Base-by-base conservation (phyloP, 164 flowering plant species). In the Vitis amurensis region DNA sequence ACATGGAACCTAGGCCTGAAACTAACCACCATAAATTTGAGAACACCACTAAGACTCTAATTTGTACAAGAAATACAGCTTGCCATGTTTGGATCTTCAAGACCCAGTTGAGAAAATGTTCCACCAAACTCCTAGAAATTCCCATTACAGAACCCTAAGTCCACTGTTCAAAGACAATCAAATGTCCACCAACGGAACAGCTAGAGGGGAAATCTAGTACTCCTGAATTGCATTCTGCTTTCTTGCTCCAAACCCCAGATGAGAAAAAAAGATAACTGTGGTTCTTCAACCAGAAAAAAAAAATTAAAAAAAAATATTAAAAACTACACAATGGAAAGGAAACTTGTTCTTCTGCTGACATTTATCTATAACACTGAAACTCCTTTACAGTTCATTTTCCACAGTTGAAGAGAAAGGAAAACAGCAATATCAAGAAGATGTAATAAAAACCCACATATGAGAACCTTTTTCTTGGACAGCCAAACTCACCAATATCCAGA, bases 1-100 rank as follows among this genome's bases (percentile, higher is more conserved):
- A 88, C 98, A 95, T 93, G 37, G 99, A 91, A 15, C 99, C 99
- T 31, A 93, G 74, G 51, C 93, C 84, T 13, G 82, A 79, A 59
- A 82, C 97, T 11, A 64, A 47, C 50, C 73, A 61, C 71, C 73
- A 75, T 50, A 82, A 65, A 76, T 80, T 75, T 23, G 73, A 83
- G 48, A 76, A 31, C 52, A 77, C 71, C 73, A 86, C 11, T 48
- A 82, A 72, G 50, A 78, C 53, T 52, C 82, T 13, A n/a, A 68
- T 66, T 59, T 68, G 74, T 47, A 78, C 74, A 49, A 76, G 19
- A 70, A 83, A 65, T 73, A 68, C 68, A 52, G 50, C 73, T 74
- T 73, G 75, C 71, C 76, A 67, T 31, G 50, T 30, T 66, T 68
- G 62, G 71, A 75, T 77, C 66, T 75, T 82, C 72, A 74, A 71